phyloP scores from a whole-genome alignment of 768 basidiomycete species.

The Suillus spraguei region DNA sequence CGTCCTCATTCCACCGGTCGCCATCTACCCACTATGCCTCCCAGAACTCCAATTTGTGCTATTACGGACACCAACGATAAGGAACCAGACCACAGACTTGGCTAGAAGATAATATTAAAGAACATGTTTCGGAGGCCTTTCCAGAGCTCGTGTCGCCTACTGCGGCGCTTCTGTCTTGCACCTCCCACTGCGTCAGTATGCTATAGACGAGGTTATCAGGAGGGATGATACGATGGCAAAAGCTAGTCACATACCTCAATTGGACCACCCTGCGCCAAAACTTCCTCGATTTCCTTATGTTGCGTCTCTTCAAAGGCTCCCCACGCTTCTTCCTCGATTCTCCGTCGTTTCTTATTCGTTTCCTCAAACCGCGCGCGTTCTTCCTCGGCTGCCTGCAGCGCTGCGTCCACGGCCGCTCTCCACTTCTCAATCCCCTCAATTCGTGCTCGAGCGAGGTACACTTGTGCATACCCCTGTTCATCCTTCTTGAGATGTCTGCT shows the following conservation, averaged over 20 bases:
- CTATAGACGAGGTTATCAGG: neutral
- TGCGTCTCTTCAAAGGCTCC: neutral
- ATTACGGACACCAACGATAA: slow-evolving; percentile 1
- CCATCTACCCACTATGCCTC: neutral
- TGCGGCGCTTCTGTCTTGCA: slow-evolving; percentile 5
- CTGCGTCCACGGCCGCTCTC: slow-evolving; percentile 6
- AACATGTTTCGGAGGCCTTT: slow-evolving; percentile 6
- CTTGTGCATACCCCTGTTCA: neutral
- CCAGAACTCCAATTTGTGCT: slow-evolving; percentile 2
- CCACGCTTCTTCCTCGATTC: slow-evolving; percentile 4
- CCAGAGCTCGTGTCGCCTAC: slow-evolving; percentile 8
- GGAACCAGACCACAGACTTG: neutral
- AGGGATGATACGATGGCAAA: neutral
- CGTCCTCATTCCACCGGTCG: neutral
- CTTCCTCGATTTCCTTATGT: neutral
- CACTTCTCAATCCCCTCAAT: slow-evolving; percentile 7
- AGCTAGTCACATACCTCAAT: neutral
- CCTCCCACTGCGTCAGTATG: neutral
- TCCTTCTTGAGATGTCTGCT: neutral
- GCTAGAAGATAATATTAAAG: slow-evolving; percentile 7
- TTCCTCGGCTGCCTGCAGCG: slow-evolving; percentile 10
- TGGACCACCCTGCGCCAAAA: neutral
- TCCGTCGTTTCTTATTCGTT: slow-evolving; percentile 5
- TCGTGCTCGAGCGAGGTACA: slow-evolving; percentile 3
- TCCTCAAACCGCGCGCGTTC: neutral